Percentiles rank a stretch among this genome's conserved stretches.
phyloP scores from a whole-genome alignment of 176 grass and related monocot species.

The Eleusine indica region DNA sequence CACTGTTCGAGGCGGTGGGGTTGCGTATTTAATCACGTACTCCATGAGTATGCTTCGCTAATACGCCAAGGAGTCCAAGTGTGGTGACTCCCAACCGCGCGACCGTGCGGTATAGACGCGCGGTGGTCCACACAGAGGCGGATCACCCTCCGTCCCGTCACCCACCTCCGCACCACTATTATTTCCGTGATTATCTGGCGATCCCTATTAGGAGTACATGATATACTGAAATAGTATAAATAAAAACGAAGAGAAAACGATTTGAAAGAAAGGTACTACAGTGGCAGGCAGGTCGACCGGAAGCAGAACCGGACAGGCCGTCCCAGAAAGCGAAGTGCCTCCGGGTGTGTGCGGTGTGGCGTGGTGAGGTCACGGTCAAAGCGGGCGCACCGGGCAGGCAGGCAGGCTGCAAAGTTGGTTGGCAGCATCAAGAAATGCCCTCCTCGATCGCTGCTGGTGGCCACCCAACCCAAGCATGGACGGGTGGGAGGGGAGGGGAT shows the following conservation, averaged over 20 bases:
- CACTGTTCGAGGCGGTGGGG: not conserved
- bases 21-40: not conserved
- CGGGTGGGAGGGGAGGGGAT: not conserved
- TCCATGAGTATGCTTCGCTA: not conserved
- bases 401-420: conserved; percentile 43
- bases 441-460: conserved; percentile 5
- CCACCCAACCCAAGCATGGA: not conserved
- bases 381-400: not conserved
- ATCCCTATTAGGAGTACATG: too few relatives aligned
- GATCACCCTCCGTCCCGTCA: conserved; percentile 6
- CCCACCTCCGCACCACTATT: not conserved
- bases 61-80: conserved; percentile 5
- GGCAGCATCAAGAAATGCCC: conserved; percentile 70
- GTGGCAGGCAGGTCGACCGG: not conserved
- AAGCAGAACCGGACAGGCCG: conserved; percentile 25
- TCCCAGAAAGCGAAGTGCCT: conserved; percentile 32
- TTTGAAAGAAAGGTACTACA: not conserved
- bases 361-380: conserved; percentile 58
- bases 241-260: not conserved
- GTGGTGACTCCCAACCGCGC: not conserved
- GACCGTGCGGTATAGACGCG: not conserved
- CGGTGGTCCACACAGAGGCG: not conserved
- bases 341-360: not conserved
- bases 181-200: not conserved
- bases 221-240: not conserved